These are phyloP conservation scores for Candida arabinofermentans DNA, from an alignment of 805 yeast genomes.

Conservation along the genomic window DNA sequence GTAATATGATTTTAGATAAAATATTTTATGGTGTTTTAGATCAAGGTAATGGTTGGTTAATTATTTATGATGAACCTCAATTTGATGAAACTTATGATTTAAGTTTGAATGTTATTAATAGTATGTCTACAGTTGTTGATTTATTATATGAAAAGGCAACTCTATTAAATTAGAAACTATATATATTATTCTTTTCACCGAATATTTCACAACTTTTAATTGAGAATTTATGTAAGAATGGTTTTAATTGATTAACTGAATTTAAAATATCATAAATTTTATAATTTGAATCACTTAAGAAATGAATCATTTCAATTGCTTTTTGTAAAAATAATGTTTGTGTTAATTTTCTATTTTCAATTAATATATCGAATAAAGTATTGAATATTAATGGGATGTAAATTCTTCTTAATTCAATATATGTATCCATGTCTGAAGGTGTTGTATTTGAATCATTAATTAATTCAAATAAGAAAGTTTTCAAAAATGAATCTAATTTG, in stretches of 20 bases:
- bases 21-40: slow-evolving; percentile 95
- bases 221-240: slow-evolving; percentile 54
- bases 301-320: slow-evolving; percentile 56
- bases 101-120: slow-evolving; percentile 79
- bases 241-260: slow-evolving; percentile 40
- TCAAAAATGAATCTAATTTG: slow-evolving; percentile 14
- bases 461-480: slow-evolving; percentile 33
- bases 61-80: slow-evolving; percentile 84
- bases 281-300: slow-evolving; percentile 64
- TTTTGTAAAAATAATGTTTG: slow-evolving; percentile 42
- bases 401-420: slow-evolving; percentile 53
- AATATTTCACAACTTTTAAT: slow-evolving; percentile 38
- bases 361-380: slow-evolving; percentile 56
- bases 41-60: slow-evolving; percentile 97
- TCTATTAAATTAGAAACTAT: slow-evolving; percentile 60
- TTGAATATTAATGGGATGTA: slow-evolving; percentile 74
- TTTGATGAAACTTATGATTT: slow-evolving; percentile 86
- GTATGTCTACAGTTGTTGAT: slow-evolving; percentile 85
- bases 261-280: slow-evolving; percentile 61
- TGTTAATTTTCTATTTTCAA: slow-evolving; percentile 37
- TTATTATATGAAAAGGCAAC: slow-evolving; percentile 91
- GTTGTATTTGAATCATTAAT: slow-evolving; percentile 12
- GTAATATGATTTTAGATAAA: slow-evolving; percentile 95
- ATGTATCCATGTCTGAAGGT: slow-evolving; percentile 35
- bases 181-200: too few species aligned